Evolutionary conservation across 345 rosid species (phyloP).

Genomic region (Eucalyptus dawsonii): DNA sequence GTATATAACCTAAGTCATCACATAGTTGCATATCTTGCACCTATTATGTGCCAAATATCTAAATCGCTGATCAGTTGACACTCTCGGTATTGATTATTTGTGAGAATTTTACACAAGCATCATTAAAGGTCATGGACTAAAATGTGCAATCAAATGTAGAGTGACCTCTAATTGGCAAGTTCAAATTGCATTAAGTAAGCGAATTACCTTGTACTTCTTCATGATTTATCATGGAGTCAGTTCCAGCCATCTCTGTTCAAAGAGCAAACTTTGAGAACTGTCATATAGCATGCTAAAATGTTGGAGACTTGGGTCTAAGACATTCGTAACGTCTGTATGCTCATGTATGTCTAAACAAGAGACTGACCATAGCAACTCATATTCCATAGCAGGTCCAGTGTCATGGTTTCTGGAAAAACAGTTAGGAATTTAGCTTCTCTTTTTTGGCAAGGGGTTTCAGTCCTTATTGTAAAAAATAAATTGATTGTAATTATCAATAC

Average conservation of each 20-base stretch:
- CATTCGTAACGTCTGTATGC: neutral
- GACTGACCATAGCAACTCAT: neutral
- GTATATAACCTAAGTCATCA: neutral
- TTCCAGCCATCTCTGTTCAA: neutral
- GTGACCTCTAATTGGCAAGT: neutral
- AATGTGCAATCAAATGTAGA: neutral
- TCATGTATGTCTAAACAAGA: neutral
- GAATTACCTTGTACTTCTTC: neutral
- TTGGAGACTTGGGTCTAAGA: neutral
- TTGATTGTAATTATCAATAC: neutral
- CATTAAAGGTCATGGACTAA: neutral
- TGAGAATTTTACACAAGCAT: neutral
- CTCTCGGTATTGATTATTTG: neutral
- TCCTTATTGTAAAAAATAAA: neutral
- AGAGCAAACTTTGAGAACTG: neutral
- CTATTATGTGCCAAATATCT: neutral
- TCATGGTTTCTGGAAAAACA: neutral
- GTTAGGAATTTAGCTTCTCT: neutral
- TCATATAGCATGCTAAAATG: neutral
- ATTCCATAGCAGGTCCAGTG: neutral
- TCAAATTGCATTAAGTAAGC: neutral
- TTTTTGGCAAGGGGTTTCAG: neutral
- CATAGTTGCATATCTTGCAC: neutral
- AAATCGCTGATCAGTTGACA: neutral
- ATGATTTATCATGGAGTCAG: neutral